Evolutionary conservation across 2,329 filamentous ascomycete species (phyloP), one percentile per base, ranked within the genome.

Genomic region (Paecilomyces dactylethromorphus): DNA sequence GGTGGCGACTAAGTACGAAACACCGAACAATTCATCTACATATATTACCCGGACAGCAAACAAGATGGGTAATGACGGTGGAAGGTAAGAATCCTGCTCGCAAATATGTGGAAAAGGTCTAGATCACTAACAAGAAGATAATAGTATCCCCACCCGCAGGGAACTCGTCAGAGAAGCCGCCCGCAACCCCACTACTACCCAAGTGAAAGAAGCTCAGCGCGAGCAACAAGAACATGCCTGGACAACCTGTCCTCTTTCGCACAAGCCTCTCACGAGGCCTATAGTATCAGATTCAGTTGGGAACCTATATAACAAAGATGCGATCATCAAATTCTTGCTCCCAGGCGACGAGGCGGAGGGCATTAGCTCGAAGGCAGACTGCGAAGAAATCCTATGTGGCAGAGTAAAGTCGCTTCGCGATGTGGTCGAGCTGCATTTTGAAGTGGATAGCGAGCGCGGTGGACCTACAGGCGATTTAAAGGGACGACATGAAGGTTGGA

Each of bases 141-240:
- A 21, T 64, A 86, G 91, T 66, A 99, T 99, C 66, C 94, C 94
- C 4, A 97, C 89, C 63, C 90, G 95, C 32, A 89, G 92, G 70
- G 95, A 99, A 76, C 90, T 99, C 53, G 94, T 99, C 74, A 96
- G 96, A 77, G 89, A 93, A 75, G 91, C 92, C 29, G 91, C 92
- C 50, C 89, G 91, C 67, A 84, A 87, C 56, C 90, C 89, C 22
- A 95, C 90, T 33, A 84, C 91, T 29, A 87, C 90, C 53, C 89
- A 97, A 78, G 79, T 96, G 59, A 97, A 97, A 78, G 92, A 94
- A 64, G 88, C 89, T 8, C 88, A 88, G 64, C 86, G 89, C 70
- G 93, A 97, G 74, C 89, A 90, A 50, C 88, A 94, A 70, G 84
- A 86, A 60, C 92, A 97, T 75, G 85, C 87, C 67, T 99, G 94